Percentiles rank a stretch among this genome's conserved stretches.
Conservation (phyloP, 2,329 filamentous ascomycete species). For the Chaetomiaceae sp. region DNA sequence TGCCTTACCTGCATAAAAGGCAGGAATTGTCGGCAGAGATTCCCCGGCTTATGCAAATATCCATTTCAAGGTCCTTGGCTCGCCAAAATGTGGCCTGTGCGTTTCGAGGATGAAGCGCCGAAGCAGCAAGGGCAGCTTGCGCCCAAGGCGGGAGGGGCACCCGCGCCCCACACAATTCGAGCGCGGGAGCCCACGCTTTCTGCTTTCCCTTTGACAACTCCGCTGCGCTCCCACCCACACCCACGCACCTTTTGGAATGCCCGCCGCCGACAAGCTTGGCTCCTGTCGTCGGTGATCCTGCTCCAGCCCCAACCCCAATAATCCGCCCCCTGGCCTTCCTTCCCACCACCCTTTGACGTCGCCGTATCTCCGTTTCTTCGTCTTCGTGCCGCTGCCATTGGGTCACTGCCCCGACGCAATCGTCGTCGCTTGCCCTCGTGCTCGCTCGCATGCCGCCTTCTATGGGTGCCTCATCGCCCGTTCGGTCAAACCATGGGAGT, state of each 20-base stretch:
- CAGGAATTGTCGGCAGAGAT: too few relatives aligned
- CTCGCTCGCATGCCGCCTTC: conserved; percentile 23
- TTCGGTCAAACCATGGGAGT: conserved; percentile 46
- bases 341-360: background rate
- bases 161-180: background rate
- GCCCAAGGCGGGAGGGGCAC: background rate
- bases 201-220: background rate
- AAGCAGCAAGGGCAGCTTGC: background rate
- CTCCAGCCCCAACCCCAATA: too few relatives aligned
- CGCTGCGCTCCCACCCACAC: background rate
- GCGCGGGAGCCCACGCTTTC: background rate
- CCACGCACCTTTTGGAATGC: background rate
- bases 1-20: too few relatives aligned
- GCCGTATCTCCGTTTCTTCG: background rate
- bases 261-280: too few relatives aligned
- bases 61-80: background rate
- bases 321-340: background rate
- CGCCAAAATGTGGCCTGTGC: background rate
- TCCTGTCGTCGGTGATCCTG: too few relatives aligned
- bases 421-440: conserved; percentile 14
- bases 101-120: background rate
- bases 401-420: conserved; percentile 6
- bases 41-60: too few relatives aligned
- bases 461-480: conserved; percentile 41
- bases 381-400: conserved; percentile 1